Evolutionary conservation across 2,329 filamentous ascomycete species (phyloP).

Genomic region (Seiridium cupressi): DNA sequence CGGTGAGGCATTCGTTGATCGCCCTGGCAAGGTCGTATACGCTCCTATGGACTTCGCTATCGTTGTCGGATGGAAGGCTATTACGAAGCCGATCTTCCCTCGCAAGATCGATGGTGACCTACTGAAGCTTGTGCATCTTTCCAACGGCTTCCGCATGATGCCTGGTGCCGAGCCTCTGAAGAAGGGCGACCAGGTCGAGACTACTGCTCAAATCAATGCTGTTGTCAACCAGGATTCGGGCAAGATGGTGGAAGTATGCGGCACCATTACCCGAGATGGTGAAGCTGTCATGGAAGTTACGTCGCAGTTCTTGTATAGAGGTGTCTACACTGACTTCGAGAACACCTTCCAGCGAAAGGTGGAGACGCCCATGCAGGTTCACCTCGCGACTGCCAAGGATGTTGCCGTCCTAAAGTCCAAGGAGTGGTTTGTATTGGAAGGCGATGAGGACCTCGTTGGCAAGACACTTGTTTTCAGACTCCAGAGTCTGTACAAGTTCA

Average conservation of each 20-base stretch:
- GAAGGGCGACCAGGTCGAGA: slow-evolving; percentile 90
- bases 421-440: slow-evolving; percentile 92
- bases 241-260: slow-evolving; percentile 99
- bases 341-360: slow-evolving; percentile 99
- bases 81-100: slow-evolving; percentile 98
- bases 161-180: slow-evolving; percentile 92
- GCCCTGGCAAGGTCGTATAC: slow-evolving; percentile 88
- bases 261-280: slow-evolving; percentile 83
- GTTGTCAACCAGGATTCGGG: slow-evolving; percentile 98
- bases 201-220: slow-evolving; percentile 93
- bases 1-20: slow-evolving; percentile 93
- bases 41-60: slow-evolving; percentile 99
- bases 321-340: slow-evolving; percentile 87
- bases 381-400: slow-evolving; percentile 84
- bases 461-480: slow-evolving; percentile 96
- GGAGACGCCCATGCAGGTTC: slow-evolving; percentile 91
- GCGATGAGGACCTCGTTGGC: slow-evolving; percentile 78
- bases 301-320: slow-evolving; percentile 96
- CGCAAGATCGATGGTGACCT: slow-evolving; percentile 94
- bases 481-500: slow-evolving; percentile 86
- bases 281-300: slow-evolving; percentile 96
- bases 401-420: slow-evolving; percentile 93
- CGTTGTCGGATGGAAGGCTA: slow-evolving; percentile 98
- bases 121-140: slow-evolving; percentile 92
- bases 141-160: slow-evolving; percentile 97